phyloP scores from a whole-genome alignment of 768 basidiomycete genomes.

The Brasilioporus rufonigricans region DNA sequence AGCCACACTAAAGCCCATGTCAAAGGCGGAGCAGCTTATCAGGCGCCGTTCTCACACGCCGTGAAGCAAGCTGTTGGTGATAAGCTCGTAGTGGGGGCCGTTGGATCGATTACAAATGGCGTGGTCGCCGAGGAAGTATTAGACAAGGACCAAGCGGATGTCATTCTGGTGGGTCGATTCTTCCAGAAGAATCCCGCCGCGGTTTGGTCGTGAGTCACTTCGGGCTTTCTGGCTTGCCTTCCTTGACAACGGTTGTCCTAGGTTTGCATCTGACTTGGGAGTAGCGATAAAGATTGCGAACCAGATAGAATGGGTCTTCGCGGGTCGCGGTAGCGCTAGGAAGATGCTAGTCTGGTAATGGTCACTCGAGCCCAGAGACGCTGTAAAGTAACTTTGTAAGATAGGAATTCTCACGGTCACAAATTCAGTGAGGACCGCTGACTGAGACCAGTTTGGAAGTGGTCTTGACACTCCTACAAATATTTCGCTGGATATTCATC shows the following conservation, averaged over 20 bases:
- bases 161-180: conserved; percentile 47
- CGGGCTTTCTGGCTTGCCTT: neutral
- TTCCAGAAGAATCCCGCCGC: conserved; percentile 61
- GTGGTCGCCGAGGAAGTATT: conserved; percentile 44
- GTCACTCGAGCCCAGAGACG: no score
- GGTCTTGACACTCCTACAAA: no score
- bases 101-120: conserved; percentile 34
- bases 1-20: conserved; percentile 40
- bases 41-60: conserved; percentile 56
- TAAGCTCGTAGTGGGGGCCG: conserved; percentile 32
- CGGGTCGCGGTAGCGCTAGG: conserved; percentile 31
- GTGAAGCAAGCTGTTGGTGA: conserved; percentile 48
- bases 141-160: conserved; percentile 43
- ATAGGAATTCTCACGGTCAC: neutral
- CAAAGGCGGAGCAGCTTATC: conserved; percentile 37
- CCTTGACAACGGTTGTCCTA: neutral
- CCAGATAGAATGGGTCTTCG: conserved; percentile 57
- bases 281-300: conserved; percentile 44
- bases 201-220: conserved; percentile 35
- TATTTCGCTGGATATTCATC: no score
- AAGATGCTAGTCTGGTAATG: conserved; percentile 18
- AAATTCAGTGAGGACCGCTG: no score
- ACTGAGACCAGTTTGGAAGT: no score
- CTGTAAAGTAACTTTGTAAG: neutral
- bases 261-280: conserved; percentile 55